Conservation (phyloP, 2,329 filamentous ascomycete species). For the Trichophaea hybrida region DNA sequence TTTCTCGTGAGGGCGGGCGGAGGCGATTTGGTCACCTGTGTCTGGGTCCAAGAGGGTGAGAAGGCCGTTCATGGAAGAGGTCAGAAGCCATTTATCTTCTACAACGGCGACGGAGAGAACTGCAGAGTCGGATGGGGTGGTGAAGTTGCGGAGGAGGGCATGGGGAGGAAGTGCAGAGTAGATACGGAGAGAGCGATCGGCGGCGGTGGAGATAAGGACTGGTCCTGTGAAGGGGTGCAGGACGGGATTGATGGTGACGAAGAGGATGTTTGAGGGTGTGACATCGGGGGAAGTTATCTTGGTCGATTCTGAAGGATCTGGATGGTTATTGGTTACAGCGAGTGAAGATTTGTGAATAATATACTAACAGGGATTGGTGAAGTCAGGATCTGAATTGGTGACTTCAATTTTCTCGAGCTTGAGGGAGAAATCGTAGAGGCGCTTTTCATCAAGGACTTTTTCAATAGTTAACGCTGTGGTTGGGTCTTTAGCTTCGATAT, state of each 20-base stretch:
- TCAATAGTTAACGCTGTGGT: constrained; percentile 24
- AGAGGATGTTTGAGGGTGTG: constrained; percentile 37
- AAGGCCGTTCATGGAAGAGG: constrained; percentile 24
- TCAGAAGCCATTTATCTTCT: constrained; percentile 17
- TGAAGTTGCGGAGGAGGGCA: constrained; percentile 14
- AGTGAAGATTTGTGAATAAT: constrained; percentile 27
- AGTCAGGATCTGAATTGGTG: constrained; percentile 17
- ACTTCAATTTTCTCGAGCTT: constrained; percentile 24
- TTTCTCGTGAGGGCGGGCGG: constrained; percentile 19
- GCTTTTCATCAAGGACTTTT: constrained; percentile 27
- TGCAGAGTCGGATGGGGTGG: constrained; percentile 20
- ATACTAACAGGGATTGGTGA: constrained; percentile 28
- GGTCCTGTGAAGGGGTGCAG: constrained; percentile 25
- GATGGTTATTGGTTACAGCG: not conserved
- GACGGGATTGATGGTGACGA: constrained; percentile 30
- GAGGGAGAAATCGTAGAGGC: constrained; percentile 25
- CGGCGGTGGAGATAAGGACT: constrained; percentile 27
- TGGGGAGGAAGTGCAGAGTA: constrained; percentile 28
- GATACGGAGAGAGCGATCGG: constrained; percentile 36
- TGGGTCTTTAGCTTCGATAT: constrained; percentile 17
- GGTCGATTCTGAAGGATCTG: constrained; percentile 14
- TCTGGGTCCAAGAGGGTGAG: constrained; percentile 15
- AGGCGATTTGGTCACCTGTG: constrained; percentile 9
- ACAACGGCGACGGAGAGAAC: constrained; percentile 23
- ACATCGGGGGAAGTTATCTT: constrained; percentile 6